Evolutionary conservation across 2,329 filamentous ascomycete species (phyloP).

Genomic region (Trichoderma gracile): DNA sequence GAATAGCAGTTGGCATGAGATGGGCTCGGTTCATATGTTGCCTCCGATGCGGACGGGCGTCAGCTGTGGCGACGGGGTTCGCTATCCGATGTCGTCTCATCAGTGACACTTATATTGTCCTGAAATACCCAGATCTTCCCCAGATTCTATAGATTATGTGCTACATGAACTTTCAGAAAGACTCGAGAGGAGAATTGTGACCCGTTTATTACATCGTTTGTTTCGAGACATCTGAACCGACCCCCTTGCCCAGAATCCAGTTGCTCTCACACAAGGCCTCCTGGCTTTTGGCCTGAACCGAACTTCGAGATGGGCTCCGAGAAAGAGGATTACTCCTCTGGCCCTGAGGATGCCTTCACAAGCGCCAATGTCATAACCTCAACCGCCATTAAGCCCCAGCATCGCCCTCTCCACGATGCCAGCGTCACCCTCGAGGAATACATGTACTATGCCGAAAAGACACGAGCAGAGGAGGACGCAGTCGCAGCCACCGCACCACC

Average conservation of each 20-base stretch:
- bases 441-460: constrained; percentile 33
- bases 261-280: too few species aligned
- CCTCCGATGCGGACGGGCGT: not conserved
- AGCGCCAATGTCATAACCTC: not conserved
- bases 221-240: not conserved
- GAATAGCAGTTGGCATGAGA: not conserved
- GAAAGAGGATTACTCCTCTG: constrained; percentile 16
- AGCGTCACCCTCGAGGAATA: constrained; percentile 34
- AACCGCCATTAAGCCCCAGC: constrained; percentile 19
- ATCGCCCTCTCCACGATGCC: constrained; percentile 29
- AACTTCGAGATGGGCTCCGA: constrained; percentile 6
- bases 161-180: not conserved
- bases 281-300: not conserved
- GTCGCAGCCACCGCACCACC: constrained; percentile 16
- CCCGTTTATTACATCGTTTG: not conserved
- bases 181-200: not conserved
- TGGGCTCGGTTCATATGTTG: not conserved
- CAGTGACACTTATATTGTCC: constrained; percentile 10
- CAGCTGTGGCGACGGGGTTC: not conserved
- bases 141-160: not conserved
- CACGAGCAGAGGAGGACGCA: constrained; percentile 31
- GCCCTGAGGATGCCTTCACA: constrained; percentile 8
- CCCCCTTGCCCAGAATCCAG: not conserved
- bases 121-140: not conserved
- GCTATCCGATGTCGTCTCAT: not conserved